Conservation (phyloP, 106 monocot species). For the Iris macrosiphon region DNA sequence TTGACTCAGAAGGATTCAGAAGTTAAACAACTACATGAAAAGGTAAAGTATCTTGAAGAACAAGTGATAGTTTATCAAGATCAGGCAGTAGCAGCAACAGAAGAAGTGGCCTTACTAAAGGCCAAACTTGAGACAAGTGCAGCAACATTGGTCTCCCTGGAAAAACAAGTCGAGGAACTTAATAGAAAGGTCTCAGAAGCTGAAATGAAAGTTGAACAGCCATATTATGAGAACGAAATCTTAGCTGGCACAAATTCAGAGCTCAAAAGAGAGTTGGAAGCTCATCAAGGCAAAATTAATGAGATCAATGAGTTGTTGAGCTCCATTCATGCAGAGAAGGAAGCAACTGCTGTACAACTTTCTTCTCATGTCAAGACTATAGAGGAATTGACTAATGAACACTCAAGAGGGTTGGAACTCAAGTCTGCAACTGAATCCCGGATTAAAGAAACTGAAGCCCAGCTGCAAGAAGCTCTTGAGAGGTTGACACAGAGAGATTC, state of each 20-base stretch:
- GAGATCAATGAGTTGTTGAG: constrained; percentile 36
- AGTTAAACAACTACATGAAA: constrained; percentile 32
- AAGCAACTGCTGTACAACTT: constrained; percentile 36
- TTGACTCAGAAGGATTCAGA: constrained; percentile 63
- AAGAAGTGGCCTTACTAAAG: constrained; percentile 40
- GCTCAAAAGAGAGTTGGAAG: constrained; percentile 54
- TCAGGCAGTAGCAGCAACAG: constrained; percentile 25
- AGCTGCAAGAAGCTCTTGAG: constrained; percentile 51
- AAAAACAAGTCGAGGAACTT: constrained; percentile 36
- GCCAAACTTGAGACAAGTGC: constrained; percentile 52
- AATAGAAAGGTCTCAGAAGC: constrained; percentile 31
- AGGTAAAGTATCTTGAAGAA: constrained; percentile 41
- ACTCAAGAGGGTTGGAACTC: constrained; percentile 50
- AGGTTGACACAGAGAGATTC: constrained; percentile 36
- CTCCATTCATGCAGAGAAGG: constrained; percentile 54
- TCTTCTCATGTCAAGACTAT: constrained; percentile 41
- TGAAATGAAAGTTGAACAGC: constrained; percentile 31
- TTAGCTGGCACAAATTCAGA: constrained; percentile 31
- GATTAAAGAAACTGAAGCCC: constrained; percentile 43
- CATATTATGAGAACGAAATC: constrained; percentile 40
- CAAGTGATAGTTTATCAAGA: constrained; percentile 21
- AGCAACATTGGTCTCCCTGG: constrained; percentile 18
- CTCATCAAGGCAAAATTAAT: constrained; percentile 32
- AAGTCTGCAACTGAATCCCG: constrained; percentile 49
- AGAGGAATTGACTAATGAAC: constrained; percentile 40